Evolutionary conservation across 331 rosid species (phyloP).

Genomic region (Phaseolus coccineus): DNA sequence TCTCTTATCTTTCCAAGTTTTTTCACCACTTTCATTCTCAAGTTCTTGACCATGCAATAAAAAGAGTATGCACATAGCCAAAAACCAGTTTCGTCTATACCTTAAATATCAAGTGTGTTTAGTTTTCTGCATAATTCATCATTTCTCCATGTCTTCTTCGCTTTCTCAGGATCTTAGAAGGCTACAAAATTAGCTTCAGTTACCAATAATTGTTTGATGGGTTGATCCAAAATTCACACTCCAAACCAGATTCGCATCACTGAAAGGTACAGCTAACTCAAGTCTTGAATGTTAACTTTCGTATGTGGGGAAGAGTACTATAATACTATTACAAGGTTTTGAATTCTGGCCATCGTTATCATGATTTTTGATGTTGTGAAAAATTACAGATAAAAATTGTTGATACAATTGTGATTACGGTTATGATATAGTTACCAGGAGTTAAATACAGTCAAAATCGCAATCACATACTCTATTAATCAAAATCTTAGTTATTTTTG

Average conservation of each 20-base stretch:
- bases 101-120: conserved; percentile 3
- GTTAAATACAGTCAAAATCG: background rate
- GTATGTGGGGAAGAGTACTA: background rate
- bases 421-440: background rate
- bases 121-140: background rate
- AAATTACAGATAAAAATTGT: background rate
- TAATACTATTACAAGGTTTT: background rate
- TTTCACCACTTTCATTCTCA: conserved; percentile 16
- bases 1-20: conserved; percentile 20
- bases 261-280: conserved; percentile 37
- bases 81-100: conserved; percentile 8
- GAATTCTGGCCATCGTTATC: background rate
- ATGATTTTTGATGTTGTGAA: background rate
- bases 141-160: conserved; percentile 10
- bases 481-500: background rate
- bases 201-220: conserved; percentile 41
- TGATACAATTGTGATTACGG: background rate
- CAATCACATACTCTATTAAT: background rate
- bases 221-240: conserved; percentile 41
- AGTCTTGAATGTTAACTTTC: background rate
- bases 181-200: conserved; percentile 26
- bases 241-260: conserved; percentile 38
- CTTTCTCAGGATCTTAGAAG: conserved; percentile 35
- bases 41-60: conserved; percentile 9
- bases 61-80: conserved; percentile 7